A percentile compares a stretch with the other conserved stretches of the same genome.
phyloP scores from a whole-genome alignment of 2,329 filamentous ascomycete species.

The Colletotrichum spaethianum region DNA sequence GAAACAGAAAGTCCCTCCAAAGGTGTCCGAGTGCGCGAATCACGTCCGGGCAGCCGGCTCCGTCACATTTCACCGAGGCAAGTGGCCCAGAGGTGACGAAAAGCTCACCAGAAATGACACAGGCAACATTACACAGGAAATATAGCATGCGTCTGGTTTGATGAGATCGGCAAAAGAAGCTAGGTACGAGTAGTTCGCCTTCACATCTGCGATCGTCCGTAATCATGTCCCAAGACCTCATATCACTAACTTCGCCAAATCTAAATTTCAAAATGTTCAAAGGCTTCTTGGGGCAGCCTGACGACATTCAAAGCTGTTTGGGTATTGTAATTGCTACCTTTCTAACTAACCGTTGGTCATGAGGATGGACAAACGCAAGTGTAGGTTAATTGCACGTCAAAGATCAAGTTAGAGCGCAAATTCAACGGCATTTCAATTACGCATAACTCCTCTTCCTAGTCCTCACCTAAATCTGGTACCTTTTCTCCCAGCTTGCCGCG shows the following conservation, averaged over 20 bases:
- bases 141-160: neutral
- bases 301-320: neutral
- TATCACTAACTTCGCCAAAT: neutral
- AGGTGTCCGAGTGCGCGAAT: neutral
- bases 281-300: neutral
- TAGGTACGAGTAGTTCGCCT: neutral
- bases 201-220: neutral
- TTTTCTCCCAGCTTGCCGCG: no score
- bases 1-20: neutral
- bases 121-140: conserved; percentile 3
- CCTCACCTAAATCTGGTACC: neutral
- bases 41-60: conserved; percentile 1
- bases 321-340: neutral
- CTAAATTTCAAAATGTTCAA: neutral
- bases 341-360: neutral
- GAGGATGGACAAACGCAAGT: neutral
- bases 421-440: no score
- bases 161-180: neutral
- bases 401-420: no score
- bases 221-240: neutral
- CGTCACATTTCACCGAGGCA: neutral
- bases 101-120: neutral
- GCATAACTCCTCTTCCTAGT: neutral
- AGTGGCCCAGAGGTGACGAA: neutral
- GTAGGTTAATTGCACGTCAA: neutral